phyloP scores from a whole-genome alignment of 306 rosid species.

The Hylodesmum podocarpum region DNA sequence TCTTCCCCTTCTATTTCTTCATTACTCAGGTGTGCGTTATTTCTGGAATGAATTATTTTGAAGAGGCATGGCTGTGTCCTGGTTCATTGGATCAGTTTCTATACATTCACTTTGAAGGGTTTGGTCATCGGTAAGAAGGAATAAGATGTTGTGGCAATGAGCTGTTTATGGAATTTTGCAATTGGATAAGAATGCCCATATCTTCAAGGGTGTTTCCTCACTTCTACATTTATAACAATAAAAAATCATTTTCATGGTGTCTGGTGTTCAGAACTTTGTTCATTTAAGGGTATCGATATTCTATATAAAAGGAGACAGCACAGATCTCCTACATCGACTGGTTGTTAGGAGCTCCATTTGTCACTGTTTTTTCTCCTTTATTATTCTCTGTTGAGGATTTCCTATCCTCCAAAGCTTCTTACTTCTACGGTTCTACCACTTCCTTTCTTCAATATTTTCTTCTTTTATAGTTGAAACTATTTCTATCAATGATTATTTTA shows the following conservation, averaged over 20 bases:
- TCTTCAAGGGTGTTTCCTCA: neutral
- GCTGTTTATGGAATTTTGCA: neutral
- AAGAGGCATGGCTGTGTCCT: neutral
- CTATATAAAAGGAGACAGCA: neutral
- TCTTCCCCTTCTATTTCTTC: neutral
- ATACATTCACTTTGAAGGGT: neutral
- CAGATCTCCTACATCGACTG: neutral
- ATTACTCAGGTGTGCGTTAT: neutral
- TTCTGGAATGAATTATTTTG: neutral
- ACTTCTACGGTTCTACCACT: neutral
- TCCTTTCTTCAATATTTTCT: neutral
- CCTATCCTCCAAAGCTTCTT: neutral
- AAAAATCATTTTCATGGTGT: neutral
- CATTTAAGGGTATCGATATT: neutral
- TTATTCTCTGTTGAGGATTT: neutral
- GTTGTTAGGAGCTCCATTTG: neutral
- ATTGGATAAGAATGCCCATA: neutral
- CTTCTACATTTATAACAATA: neutral
- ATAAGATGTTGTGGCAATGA: neutral
- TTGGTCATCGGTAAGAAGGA: neutral
- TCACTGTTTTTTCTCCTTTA: neutral
- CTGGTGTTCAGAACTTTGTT: neutral
- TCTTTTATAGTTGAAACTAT: neutral
- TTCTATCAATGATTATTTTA: neutral
- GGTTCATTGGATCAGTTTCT: conserved; percentile 1